These are phyloP conservation scores for Colletotrichum liriopes DNA, from an alignment of 2,329 filamentous ascomycete species.

Conservation along the genomic window DNA sequence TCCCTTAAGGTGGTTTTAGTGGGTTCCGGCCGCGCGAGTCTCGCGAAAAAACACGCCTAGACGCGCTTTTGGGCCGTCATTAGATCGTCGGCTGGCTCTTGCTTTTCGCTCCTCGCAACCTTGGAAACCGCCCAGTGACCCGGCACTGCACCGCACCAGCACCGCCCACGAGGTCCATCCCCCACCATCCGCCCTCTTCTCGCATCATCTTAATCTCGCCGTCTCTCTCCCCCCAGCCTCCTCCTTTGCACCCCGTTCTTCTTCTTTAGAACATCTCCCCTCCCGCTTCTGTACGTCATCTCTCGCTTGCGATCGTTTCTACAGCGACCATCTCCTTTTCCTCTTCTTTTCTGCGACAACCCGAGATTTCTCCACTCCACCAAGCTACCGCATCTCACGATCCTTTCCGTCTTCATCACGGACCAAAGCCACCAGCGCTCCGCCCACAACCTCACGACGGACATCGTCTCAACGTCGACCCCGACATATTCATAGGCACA, in stretches of 20 bases:
- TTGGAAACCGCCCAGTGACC: slow-evolving; percentile 29
- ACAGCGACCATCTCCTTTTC: slow-evolving; percentile 19
- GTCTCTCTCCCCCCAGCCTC: slow-evolving; percentile 10
- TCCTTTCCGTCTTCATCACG: neutral
- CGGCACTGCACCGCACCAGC: slow-evolving; percentile 1
- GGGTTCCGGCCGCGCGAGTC: slow-evolving; percentile 12
- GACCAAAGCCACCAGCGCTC: slow-evolving; percentile 15
- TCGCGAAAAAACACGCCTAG: slow-evolving; percentile 42
- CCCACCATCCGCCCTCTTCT: slow-evolving; percentile 13
- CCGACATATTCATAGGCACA: neutral
- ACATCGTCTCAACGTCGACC: slow-evolving; percentile 3
- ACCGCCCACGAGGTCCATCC: slow-evolving; percentile 2
- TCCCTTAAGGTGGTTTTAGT: slow-evolving; percentile 15
- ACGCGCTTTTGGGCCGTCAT: slow-evolving; percentile 27
- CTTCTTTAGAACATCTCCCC: slow-evolving; percentile 18
- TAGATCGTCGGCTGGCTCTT: slow-evolving; percentile 32
- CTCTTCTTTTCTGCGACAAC: slow-evolving; percentile 5
- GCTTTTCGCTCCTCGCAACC: slow-evolving; percentile 9
- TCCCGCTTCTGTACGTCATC: slow-evolving; percentile 34
- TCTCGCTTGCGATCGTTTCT: slow-evolving; percentile 36
- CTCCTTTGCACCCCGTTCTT: slow-evolving; percentile 2
- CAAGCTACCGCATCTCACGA: slow-evolving; percentile 21
- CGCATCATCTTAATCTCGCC: slow-evolving; percentile 28
- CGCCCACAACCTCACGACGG: slow-evolving; percentile 9
- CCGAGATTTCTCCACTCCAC: slow-evolving; percentile 43